These are phyloP conservation scores for Zalaria sp. DNA, from an alignment of 2,329 filamentous ascomycete genomes.

Conservation along the genomic window DNA sequence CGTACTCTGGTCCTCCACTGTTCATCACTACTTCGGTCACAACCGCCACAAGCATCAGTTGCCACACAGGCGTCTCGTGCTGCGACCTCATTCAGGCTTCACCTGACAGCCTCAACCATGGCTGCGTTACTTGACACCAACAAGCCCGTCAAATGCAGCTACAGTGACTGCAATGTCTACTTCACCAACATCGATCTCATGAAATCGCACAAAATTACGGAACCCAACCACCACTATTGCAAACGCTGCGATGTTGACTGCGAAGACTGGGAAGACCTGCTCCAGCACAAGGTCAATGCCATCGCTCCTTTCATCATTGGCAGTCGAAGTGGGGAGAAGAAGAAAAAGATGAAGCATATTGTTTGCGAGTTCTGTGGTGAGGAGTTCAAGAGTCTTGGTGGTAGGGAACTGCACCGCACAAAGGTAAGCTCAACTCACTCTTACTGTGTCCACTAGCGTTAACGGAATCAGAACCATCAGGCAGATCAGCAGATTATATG, in stretches of 20 bases:
- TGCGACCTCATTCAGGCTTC: no score
- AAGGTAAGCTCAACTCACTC: constrained; percentile 22
- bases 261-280: constrained; percentile 16
- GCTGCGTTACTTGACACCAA: constrained; percentile 12
- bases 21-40: no score
- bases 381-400: constrained; percentile 40
- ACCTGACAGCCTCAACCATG: constrained; percentile 7
- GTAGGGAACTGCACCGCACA: constrained; percentile 37
- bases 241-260: constrained; percentile 26
- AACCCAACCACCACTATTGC: constrained; percentile 32
- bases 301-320: constrained; percentile 15
- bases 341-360: constrained; percentile 25
- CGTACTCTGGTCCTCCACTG: no score
- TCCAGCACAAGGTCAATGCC: constrained; percentile 18
- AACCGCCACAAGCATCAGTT: no score
- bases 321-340: constrained; percentile 7
- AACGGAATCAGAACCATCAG: constrained; percentile 28
- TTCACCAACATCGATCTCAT: constrained; percentile 34
- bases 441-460: not conserved
- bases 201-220: constrained; percentile 35
- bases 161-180: constrained; percentile 30
- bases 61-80: no score
- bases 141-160: constrained; percentile 20
- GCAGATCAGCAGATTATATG: constrained; percentile 37
- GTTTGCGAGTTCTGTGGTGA: constrained; percentile 42